A percentile compares a stretch with the other conserved stretches of the same genome.
Evolutionary conservation across 1,139 yeast genomes (phyloP).

Genomic region (Candida frijolesensis): DNA sequence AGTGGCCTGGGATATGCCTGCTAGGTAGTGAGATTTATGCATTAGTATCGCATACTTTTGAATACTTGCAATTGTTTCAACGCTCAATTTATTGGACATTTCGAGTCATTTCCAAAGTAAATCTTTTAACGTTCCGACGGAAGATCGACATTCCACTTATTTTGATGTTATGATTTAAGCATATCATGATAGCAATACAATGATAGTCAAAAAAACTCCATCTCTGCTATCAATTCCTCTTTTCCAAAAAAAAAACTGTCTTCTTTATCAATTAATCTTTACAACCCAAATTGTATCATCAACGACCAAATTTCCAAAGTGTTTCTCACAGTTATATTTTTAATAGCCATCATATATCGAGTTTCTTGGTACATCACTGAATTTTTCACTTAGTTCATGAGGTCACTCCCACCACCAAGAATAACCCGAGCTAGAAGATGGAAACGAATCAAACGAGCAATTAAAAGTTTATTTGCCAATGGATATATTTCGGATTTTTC

Average conservation of each 20-base stretch:
- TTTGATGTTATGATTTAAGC: not conserved
- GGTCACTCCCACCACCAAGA: conserved; percentile 50
- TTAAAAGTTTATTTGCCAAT: conserved; percentile 27
- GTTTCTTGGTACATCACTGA: not conserved
- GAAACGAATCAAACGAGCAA: conserved; percentile 37
- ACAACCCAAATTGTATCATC: not conserved
- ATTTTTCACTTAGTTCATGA: conserved; percentile 22
- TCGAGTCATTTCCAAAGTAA: not conserved
- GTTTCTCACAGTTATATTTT: conserved; percentile 5
- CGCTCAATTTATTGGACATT: not conserved
- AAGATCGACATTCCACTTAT: not conserved
- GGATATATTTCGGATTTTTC: conserved; percentile 36
- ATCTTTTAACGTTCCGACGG: not conserved
- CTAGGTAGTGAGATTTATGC: too few relatives aligned
- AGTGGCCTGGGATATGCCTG: too few relatives aligned
- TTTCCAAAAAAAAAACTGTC: not conserved
- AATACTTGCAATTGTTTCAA: not conserved
- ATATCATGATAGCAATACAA: not conserved
- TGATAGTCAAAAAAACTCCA: not conserved
- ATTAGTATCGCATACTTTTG: too few relatives aligned
- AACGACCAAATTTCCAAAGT: not conserved
- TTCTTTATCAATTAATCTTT: not conserved
- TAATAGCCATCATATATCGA: conserved; percentile 2
- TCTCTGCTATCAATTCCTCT: not conserved
- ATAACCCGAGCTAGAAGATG: conserved; percentile 39